Conservation (phyloP, 208 protist species). For the Trypanosoma rangeli region DNA sequence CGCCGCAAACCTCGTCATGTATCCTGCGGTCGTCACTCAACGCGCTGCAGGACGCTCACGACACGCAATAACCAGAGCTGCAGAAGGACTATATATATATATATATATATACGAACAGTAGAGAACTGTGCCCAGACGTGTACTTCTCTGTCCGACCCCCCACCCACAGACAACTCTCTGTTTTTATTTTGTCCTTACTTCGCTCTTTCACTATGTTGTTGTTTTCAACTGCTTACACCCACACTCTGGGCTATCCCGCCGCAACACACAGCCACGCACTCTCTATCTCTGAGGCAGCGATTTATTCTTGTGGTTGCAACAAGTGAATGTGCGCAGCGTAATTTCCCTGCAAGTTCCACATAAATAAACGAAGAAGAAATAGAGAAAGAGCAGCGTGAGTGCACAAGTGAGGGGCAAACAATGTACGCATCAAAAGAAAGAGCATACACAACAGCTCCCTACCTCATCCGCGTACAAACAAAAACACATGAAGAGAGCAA, state of each 20-base stretch:
- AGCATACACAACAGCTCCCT: too few relatives aligned
- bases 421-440: not conserved
- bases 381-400: conserved; percentile 1
- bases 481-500: too few relatives aligned
- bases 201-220: not conserved
- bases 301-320: not conserved
- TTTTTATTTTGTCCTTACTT: not conserved
- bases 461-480: too few relatives aligned
- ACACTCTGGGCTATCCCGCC: not conserved
- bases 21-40: not conserved
- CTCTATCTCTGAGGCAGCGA: too few relatives aligned
- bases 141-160: not conserved
- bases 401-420: not conserved
- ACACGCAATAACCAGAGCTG: not conserved
- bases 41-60: not conserved
- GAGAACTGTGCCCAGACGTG: not conserved
- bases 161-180: not conserved
- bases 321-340: not conserved
- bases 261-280: too few relatives aligned
- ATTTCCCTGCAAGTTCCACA: not conserved
- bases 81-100: not conserved
- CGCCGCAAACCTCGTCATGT: not conserved
- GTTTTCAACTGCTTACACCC: not conserved
- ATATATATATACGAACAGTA: conserved; percentile 4
- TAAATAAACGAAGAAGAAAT: conserved; percentile 18